Evolutionary conservation across 495 filamentous ascomycete species (phyloP).

Genomic region (Extremus antarcticus): DNA sequence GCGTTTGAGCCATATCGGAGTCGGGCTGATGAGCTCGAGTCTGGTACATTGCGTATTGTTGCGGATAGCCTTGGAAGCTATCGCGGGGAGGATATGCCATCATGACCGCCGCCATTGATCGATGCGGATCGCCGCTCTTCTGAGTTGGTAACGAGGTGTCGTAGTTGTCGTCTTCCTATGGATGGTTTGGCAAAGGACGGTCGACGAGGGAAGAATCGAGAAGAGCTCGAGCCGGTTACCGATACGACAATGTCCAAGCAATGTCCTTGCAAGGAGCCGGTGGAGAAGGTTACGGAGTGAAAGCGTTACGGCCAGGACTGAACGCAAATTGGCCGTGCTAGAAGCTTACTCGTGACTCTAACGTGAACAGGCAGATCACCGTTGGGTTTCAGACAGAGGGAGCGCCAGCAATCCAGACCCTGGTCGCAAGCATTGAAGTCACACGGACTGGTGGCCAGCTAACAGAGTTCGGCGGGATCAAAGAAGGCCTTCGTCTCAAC

Average conservation of each 20-base stretch:
- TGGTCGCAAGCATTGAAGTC: background rate
- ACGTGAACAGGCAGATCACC: background rate
- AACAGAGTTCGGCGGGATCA: background rate
- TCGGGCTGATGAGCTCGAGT: conserved; percentile 2
- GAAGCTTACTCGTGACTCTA: background rate
- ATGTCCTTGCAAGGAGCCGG: background rate
- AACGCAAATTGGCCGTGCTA: background rate
- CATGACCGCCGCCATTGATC: conserved; percentile 4
- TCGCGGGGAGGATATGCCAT: conserved; percentile 13
- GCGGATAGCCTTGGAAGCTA: conserved; percentile 8
- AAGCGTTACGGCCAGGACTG: background rate
- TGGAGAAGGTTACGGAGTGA: background rate
- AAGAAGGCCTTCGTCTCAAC: background rate
- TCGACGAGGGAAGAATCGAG: no score
- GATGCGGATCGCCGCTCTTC: background rate
- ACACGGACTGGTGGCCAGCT: background rate
- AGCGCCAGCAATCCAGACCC: background rate
- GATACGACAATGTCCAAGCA: background rate
- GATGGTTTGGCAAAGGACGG: no score
- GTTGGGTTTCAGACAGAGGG: background rate
- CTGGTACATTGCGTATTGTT: conserved; percentile 5
- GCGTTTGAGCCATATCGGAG: background rate
- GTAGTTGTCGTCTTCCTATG: background rate
- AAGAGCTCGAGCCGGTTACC: background rate
- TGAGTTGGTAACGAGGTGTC: background rate